Evolutionary conservation across 805 yeast genomes (phyloP).

Genomic region (Candida orba): DNA sequence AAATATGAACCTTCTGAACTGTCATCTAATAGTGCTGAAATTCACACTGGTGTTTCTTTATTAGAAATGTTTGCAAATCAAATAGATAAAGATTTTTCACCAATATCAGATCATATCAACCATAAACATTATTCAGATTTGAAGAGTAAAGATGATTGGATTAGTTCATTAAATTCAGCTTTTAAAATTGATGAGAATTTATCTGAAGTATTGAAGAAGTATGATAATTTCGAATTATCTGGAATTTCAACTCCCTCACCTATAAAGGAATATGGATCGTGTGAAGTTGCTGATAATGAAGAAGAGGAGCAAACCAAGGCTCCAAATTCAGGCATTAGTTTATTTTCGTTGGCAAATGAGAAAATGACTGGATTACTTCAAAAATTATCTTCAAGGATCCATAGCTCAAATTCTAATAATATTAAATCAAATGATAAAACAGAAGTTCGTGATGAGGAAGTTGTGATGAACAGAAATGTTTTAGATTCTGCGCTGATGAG

Average conservation of each 20-base stretch:
- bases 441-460: not conserved
- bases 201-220: constrained; percentile 6
- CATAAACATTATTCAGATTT: not conserved
- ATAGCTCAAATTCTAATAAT: not conserved
- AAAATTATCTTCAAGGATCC: constrained; percentile 4
- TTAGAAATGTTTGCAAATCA: constrained; percentile 4
- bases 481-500: not conserved
- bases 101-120: not conserved
- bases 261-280: not conserved
- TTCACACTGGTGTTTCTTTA: constrained; percentile 7
- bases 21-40: not conserved
- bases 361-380: constrained; percentile 6
- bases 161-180: constrained; percentile 13
- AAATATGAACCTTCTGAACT: constrained; percentile 1
- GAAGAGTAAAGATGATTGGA: constrained; percentile 13
- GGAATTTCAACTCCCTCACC: not conserved
- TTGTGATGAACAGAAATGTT: not conserved
- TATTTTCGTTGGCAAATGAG: constrained; percentile 7
- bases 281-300: not conserved
- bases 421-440: no score
- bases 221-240: constrained; percentile 3
- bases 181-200: constrained; percentile 16
- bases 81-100: constrained; percentile 1
- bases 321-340: constrained; percentile 5
- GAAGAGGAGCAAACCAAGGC: not conserved